Percentiles rank a stretch among this genome's conserved stretches.
Conservation (phyloP, 176 grass and related monocot species). For the Aechmea fasciata region DNA sequence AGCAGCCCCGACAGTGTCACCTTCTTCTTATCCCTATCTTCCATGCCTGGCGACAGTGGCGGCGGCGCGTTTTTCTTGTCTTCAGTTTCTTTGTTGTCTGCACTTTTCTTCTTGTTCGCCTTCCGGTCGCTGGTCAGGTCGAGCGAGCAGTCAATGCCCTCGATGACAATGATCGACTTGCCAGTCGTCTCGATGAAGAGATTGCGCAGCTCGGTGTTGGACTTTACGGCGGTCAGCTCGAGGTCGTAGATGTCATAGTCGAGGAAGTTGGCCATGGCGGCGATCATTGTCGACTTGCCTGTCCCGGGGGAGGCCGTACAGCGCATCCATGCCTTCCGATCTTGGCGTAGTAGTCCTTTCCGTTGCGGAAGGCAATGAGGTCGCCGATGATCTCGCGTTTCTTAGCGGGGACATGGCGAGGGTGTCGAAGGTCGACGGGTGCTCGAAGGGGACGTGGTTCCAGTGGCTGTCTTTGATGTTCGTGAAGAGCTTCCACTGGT, state of each 20-base stretch:
- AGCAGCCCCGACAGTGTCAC: constrained; percentile 25
- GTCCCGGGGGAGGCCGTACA: constrained; percentile 21
- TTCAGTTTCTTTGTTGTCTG: background rate
- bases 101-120: background rate
- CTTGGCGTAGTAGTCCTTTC: constrained; percentile 22
- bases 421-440: constrained; percentile 39
- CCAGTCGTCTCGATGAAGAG: constrained; percentile 26
- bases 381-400: constrained; percentile 37
- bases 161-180: constrained; percentile 25
- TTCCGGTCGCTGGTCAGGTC: constrained; percentile 27
- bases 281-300: constrained; percentile 20
- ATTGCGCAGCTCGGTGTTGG: constrained; percentile 27
- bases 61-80: background rate
- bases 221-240: constrained; percentile 14
- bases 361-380: constrained; percentile 24
- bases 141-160: constrained; percentile 28
- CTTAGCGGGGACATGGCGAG: constrained; percentile 29
- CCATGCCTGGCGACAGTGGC: too few species aligned
- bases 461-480: constrained; percentile 14
- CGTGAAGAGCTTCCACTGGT: constrained; percentile 24
- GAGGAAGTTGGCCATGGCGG: constrained; percentile 17
- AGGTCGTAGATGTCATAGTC: constrained; percentile 23
- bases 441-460: constrained; percentile 32
- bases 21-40: constrained; percentile 8
- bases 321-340: constrained; percentile 23